A percentile compares a stretch with the other conserved stretches of the same genome.
These are phyloP conservation scores for Sporothrix dimorphospora DNA, from an alignment of 2,329 filamentous ascomycete species.

Conservation along the genomic window DNA sequence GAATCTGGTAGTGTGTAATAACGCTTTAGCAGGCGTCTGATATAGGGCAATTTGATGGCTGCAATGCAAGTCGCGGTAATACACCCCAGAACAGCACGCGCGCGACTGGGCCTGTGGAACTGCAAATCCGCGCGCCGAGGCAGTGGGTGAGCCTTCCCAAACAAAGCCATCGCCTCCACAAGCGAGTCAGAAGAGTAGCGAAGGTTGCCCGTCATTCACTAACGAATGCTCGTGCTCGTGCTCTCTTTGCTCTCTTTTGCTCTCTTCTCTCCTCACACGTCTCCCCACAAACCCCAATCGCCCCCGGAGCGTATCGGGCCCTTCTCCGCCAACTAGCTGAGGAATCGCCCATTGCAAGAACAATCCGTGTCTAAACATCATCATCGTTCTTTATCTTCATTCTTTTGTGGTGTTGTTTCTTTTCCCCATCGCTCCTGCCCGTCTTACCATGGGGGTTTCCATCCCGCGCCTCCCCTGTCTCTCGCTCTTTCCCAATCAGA, in stretches of 20 bases:
- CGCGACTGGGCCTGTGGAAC: constrained; percentile 3
- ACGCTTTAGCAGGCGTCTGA: not conserved
- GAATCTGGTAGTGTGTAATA: not conserved
- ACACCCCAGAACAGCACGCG: not conserved
- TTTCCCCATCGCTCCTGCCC: constrained; percentile 8
- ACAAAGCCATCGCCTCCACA: constrained; percentile 15
- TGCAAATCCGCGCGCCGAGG: constrained; percentile 24
- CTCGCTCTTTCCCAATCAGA: constrained; percentile 18
- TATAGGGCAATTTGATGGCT: constrained; percentile 15
- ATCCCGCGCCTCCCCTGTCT: constrained; percentile 10
- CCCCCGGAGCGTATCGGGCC: constrained; percentile 14
- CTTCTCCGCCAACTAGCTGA: constrained; percentile 22
- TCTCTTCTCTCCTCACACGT: not conserved
- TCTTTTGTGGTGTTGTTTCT: not conserved
- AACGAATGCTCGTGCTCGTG: not conserved
- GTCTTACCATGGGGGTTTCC: constrained; percentile 12
- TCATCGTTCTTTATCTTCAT: not conserved
- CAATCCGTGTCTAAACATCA: not conserved
- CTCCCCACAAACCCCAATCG: constrained; percentile 18
- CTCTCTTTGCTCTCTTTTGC: not conserved
- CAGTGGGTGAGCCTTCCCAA: constrained; percentile 16
- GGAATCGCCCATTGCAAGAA: constrained; percentile 10
- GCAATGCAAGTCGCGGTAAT: constrained; percentile 4
- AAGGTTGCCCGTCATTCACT: not conserved
- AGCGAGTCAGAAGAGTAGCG: not conserved